Evolutionary conservation across 1,284 basidiomycete species (phyloP).

Genomic region (Tylopilus sp.): DNA sequence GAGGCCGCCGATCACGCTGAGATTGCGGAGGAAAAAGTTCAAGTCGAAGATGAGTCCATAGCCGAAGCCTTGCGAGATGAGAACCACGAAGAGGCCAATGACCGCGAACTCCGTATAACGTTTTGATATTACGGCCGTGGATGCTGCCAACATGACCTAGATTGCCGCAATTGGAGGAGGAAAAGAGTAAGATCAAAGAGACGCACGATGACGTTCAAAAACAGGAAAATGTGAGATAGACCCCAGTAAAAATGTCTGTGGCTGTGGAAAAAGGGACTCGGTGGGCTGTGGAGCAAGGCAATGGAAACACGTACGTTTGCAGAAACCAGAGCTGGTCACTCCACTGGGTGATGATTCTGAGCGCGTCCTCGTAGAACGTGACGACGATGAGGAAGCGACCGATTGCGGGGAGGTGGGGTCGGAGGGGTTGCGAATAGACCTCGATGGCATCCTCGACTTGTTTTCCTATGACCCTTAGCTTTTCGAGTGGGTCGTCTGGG

Average conservation of each 20-base stretch:
- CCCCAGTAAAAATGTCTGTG: constrained; percentile 95
- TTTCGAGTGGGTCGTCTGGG: constrained; percentile 79
- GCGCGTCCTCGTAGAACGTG: constrained; percentile 95
- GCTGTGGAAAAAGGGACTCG: constrained; percentile 39
- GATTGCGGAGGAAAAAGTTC: constrained; percentile 98
- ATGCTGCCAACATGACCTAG: constrained; percentile 86
- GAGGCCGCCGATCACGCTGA: constrained; percentile 87
- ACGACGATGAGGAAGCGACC: constrained; percentile 97
- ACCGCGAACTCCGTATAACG: constrained; percentile 86
- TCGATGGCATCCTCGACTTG: constrained; percentile 92
- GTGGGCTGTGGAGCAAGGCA: not conserved
- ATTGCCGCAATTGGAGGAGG: not conserved
- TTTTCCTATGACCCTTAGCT: constrained; percentile 71
- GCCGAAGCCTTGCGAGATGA: constrained; percentile 91
- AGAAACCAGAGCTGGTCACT: constrained; percentile 95
- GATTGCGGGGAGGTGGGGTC: constrained; percentile 91
- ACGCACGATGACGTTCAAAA: constrained; percentile 89
- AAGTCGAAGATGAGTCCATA: constrained; percentile 96
- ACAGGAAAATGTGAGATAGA: constrained; percentile 86
- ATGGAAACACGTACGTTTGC: constrained; percentile 54
- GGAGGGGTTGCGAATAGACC: constrained; percentile 88
- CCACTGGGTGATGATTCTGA: constrained; percentile 94
- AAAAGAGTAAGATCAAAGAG: not conserved
- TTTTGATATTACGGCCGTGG: constrained; percentile 85
- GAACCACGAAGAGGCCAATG: constrained; percentile 84